Base-by-base conservation (phyloP, 2,329 filamentous ascomycete species). In the Malbranchea cinnamomea region DNA sequence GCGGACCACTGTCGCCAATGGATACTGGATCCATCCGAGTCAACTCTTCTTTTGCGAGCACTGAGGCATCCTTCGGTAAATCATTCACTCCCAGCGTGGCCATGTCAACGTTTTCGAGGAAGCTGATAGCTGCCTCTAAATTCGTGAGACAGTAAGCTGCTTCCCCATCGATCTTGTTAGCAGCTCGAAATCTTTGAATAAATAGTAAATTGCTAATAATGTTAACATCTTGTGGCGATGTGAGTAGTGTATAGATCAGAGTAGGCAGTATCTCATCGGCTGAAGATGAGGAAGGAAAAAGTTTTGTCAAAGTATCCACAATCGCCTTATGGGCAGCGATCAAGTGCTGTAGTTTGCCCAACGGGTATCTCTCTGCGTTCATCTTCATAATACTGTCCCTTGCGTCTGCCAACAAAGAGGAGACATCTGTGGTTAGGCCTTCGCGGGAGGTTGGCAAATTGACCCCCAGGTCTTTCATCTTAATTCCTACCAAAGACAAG, bases 261-360 rank as follows among this genome's bases (percentile, higher is more conserved):
- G 92, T 93, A 1, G 89, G 89, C 52, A 98, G 74, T 32, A 98
- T 91, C 56, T 95, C 89, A 49, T 98, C 89, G 2, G 89, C 89
- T 1, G 89, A 95, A 1, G 89, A 93, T 1, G 71, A 70, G 1
- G 85, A 70, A 6, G 72, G 69, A 32, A 76, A 67, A 12, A 76
- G 57, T 31, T 69, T 66, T 10, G 71, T 74, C 11, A 78, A 51
- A 4, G 84, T 85, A 51, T 95, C 87, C 28, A 98, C 89, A 39
- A 98, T 95, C 40, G 76, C 78, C 59, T 91, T 91, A 54, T 95
- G 89, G 3, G 83, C 81, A 22, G 76, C 74, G 41, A 85, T 92
- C 33, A 98, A 65, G 45, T 84, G 76, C 45, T 84, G 80, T 23
- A 95, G 67, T 57, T 98, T 98, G 11, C 84, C 89, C 2, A 94